Evolutionary conservation across 306 rosid genomes (phyloP).

Genomic region (Urtica urens): DNA sequence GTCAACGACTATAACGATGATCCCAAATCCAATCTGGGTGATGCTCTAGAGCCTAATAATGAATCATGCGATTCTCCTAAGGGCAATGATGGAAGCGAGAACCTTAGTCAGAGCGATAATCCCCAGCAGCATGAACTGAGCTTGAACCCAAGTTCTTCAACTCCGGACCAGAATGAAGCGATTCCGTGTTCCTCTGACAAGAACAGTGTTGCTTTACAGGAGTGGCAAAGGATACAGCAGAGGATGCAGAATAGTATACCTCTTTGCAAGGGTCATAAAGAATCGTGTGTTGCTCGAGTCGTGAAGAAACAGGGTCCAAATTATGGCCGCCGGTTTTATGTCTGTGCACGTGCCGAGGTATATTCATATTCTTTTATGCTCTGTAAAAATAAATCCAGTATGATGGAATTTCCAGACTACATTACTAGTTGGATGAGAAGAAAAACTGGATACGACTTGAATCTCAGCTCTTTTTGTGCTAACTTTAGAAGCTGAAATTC

Average conservation of each 20-base stretch:
- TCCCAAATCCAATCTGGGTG: conserved; percentile 22
- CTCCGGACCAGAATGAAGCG: conserved; percentile 28
- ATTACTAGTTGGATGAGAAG: too few species aligned
- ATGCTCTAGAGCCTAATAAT: conserved; percentile 26
- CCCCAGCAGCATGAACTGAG: conserved; percentile 20
- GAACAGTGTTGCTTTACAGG: conserved; percentile 44
- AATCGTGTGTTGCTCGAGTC: conserved; percentile 70
- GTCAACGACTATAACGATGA: conserved; percentile 16
- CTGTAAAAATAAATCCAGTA: neutral
- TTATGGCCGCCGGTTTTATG: conserved; percentile 76
- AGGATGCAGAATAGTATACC: conserved; percentile 90
- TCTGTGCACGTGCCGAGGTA: conserved; percentile 81
- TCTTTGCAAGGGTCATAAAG: conserved; percentile 75
- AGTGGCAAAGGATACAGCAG: conserved; percentile 88
- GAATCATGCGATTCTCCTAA: conserved; percentile 26
- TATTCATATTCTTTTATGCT: neutral
- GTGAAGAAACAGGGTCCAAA: conserved; percentile 86
- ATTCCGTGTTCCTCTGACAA: conserved; percentile 29
- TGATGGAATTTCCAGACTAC: neutral
- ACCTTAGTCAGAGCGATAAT: conserved; percentile 9
- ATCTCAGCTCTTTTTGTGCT: too few species aligned
- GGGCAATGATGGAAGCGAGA: conserved; percentile 18
- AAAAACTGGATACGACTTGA: too few species aligned
- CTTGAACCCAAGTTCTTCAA: conserved; percentile 22
- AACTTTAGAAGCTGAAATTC: too few species aligned